Evolutionary conservation across 768 basidiomycete species (phyloP).

Genomic region (Amanita rimosa): DNA sequence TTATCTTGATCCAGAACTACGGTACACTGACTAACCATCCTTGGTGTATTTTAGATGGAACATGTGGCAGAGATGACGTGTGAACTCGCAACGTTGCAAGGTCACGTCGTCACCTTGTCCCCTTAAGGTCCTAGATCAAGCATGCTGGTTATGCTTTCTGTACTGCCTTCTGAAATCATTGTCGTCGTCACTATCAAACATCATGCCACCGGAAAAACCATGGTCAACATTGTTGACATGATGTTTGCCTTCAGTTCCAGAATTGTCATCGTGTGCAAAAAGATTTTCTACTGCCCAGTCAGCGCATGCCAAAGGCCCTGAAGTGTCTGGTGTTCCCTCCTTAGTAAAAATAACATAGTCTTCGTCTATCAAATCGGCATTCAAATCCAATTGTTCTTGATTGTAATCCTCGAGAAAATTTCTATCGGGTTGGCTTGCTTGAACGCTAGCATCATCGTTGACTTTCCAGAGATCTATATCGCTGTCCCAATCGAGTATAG

Average conservation of each 20-base stretch:
- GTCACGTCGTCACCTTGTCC: neutral
- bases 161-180: neutral
- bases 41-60: neutral
- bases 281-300: neutral
- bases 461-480: neutral
- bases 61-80: constrained; percentile 1
- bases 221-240: too few species aligned
- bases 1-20: neutral
- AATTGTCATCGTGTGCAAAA: neutral
- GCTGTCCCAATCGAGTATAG: neutral
- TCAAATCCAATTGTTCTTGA: neutral
- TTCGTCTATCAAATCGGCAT: neutral
- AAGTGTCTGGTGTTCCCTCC: neutral
- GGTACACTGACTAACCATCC: neutral
- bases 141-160: neutral
- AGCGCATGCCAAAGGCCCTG: neutral
- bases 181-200: neutral
- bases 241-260: neutral
- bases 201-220: neutral
- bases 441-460: too few species aligned
- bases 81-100: constrained; percentile 1
- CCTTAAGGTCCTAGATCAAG: neutral
- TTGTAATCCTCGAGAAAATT: neutral
- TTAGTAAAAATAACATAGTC: neutral
- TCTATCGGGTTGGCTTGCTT: neutral